Conservation (phyloP, 2,329 filamentous ascomycete species). For the Coniochaeta prunicola region DNA sequence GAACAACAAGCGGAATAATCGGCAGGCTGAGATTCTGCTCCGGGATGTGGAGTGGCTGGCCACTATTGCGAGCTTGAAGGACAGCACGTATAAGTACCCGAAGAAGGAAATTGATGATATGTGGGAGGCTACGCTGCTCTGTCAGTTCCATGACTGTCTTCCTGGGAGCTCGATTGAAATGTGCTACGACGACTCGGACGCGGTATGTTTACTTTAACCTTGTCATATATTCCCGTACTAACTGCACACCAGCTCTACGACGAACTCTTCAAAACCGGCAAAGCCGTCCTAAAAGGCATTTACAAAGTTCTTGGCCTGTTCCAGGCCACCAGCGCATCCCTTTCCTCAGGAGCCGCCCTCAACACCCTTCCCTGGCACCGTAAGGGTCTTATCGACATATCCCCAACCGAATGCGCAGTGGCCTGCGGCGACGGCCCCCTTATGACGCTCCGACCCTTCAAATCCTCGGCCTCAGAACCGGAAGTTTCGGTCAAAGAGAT, state of each 20-base stretch:
- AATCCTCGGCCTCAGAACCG: constrained; percentile 27
- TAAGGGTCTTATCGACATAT: constrained; percentile 63
- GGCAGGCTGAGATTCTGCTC: constrained; percentile 75
- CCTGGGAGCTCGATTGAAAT: constrained; percentile 94
- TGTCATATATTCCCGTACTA: constrained; percentile 11
- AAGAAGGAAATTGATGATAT: constrained; percentile 91
- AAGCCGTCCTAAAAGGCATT: constrained; percentile 64
- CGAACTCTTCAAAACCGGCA: constrained; percentile 70
- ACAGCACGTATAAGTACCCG: constrained; percentile 75
- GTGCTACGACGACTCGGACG: constrained; percentile 94
- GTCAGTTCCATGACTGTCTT: constrained; percentile 96
- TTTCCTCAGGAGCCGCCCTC: constrained; percentile 53
- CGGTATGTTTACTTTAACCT: constrained; percentile 35
- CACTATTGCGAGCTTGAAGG: constrained; percentile 72
- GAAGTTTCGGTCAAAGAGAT: constrained; percentile 46
- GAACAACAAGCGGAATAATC: constrained; percentile 94
- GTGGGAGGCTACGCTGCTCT: constrained; percentile 89
- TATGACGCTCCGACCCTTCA: constrained; percentile 42
- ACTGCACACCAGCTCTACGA: constrained; percentile 59
- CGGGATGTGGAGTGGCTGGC: constrained; percentile 84
- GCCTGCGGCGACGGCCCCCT: constrained; percentile 50
- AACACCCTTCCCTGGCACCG: constrained; percentile 88
- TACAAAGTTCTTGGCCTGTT: constrained; percentile 59
- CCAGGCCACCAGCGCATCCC: constrained; percentile 28
- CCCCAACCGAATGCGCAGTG: constrained; percentile 42